Percentiles rank a stretch among this genome's conserved stretches.
These are phyloP conservation scores for Bathelium albidoporum DNA, from an alignment of 495 filamentous ascomycete genomes.

Conservation along the genomic window DNA sequence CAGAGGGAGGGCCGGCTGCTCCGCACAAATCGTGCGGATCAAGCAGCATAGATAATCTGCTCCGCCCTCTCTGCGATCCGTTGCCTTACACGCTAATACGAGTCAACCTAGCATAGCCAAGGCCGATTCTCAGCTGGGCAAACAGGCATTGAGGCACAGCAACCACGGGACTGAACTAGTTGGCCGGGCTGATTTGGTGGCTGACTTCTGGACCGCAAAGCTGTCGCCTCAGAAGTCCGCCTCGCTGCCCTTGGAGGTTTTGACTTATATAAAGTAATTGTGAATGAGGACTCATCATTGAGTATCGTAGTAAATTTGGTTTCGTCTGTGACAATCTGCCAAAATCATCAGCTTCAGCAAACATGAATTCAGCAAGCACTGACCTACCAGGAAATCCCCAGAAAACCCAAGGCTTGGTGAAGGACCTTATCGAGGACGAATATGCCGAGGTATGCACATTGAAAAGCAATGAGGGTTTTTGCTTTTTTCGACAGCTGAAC, in stretches of 20 bases:
- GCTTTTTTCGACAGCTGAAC: background rate
- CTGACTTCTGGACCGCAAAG: background rate
- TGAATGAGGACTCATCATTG: background rate
- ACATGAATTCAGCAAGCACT: background rate
- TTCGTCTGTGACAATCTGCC: background rate
- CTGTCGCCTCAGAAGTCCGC: background rate
- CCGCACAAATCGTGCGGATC: background rate
- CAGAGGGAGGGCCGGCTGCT: background rate
- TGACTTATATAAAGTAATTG: background rate
- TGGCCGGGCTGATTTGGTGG: background rate
- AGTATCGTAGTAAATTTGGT: background rate
- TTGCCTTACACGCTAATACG: background rate
- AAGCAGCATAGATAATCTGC: slow-evolving; percentile 2
- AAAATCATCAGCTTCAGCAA: background rate
- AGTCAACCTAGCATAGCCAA: slow-evolving; percentile 3
- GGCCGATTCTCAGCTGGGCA: background rate
- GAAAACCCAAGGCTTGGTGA: background rate
- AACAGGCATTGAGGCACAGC: background rate
- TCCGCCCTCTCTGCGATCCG: background rate
- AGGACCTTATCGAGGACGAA: background rate
- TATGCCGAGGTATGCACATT: slow-evolving; percentile 1
- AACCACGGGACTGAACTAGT: background rate
- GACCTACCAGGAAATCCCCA: background rate
- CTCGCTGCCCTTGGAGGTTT: background rate
- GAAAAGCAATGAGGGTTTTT: background rate